Evolutionary conservation across 495 filamentous ascomycete species (phyloP).

Genomic region (Lasiosphaeria ovina): DNA sequence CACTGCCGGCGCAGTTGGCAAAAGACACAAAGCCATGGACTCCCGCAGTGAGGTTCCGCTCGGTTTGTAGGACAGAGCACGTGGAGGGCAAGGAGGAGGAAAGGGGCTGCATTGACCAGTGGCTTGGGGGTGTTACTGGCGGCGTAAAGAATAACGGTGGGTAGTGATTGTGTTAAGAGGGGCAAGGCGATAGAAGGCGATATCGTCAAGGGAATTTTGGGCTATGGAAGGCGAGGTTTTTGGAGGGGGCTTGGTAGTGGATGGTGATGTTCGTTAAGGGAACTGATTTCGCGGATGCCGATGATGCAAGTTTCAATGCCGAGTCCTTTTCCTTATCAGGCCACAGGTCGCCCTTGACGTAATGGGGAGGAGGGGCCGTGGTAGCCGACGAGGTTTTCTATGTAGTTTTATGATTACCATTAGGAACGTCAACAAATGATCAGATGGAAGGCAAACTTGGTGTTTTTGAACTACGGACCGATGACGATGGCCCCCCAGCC

Average conservation of each 20-base stretch:
- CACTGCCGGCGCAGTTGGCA: neutral
- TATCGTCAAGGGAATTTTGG: neutral
- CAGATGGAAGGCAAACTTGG: neutral
- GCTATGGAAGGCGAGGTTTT: neutral
- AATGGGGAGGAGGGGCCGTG: neutral
- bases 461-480: neutral
- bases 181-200: neutral
- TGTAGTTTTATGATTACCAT: neutral
- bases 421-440: neutral
- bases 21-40: neutral
- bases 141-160: neutral
- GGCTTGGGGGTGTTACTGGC: neutral
- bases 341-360: neutral
- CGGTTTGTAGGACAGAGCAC: neutral
- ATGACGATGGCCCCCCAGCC: neutral
- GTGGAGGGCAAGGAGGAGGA: neutral
- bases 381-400: neutral
- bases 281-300: neutral
- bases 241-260: neutral
- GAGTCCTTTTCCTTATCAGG: neutral
- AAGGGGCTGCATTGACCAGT: neutral
- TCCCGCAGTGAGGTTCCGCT: neutral
- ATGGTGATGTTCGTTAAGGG: no score
- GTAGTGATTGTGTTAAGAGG: neutral
- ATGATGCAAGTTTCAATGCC: neutral